Base-by-base conservation (phyloP, 2,329 filamentous ascomycete species). In the Sphaceloma murrayae region DNA sequence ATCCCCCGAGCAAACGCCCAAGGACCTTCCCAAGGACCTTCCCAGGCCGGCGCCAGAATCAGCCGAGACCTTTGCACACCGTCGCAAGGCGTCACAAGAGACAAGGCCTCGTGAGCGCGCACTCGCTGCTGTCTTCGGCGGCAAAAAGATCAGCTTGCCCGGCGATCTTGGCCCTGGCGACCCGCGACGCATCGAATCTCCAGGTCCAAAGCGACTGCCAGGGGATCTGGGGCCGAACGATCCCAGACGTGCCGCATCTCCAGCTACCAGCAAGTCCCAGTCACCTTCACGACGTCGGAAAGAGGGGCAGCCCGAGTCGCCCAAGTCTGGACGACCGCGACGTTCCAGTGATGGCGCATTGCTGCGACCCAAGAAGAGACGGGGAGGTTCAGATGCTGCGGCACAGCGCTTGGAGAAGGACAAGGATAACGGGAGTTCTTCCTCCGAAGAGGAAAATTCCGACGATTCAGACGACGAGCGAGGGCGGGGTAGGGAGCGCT, bases 101-200 rank as follows among this genome's bases (percentile, higher is more conserved):
- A 46, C 29, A 4, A 42, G 26, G 29, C 17, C 34, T 3, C 36
- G 45, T 14, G 21, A 26, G 19, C 22, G 51, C 21, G 57, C 58
- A 7, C 60, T 60, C 54, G 49, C 58, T 24, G 51, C 54, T 3
- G 53, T 56, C 2, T 58, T 52, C 46, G 55, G 55, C 21, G 51
- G 45, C 14, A 45, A 43, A 9, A 55, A 55, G 30, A 53, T 60
- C 8, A 49, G 51, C 19, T 49, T 62, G n/a, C 60, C 60, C 5
- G 60, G 60, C 13, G 60, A 62, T 47, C 52, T 62, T 3, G 60
- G 60, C 11, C 52, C 59, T 4, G 58, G 53, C 27, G 60, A 62
- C 46, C 59, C 59, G 5, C 49, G 59, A 33, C 52, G 59, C 26
- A 52, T 40, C 17, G 19, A 22, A 9, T 40, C 36, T 27, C 36